These are phyloP conservation scores for Cadophora sp. DNA, from an alignment of 2,329 filamentous ascomycete species.

Conservation along the genomic window DNA sequence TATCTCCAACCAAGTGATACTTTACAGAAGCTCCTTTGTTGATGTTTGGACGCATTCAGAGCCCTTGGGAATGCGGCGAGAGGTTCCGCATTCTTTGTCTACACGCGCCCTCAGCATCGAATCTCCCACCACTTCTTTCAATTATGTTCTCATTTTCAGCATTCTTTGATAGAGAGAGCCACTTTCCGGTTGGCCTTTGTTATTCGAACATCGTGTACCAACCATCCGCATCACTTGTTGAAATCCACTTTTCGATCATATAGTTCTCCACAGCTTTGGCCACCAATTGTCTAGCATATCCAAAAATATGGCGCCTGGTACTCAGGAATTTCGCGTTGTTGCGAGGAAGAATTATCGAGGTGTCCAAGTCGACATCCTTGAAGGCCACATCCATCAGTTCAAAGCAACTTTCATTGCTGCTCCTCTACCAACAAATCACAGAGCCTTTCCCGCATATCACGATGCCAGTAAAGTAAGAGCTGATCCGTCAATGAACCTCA, in stretches of 20 bases:
- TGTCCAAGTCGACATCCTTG: background rate
- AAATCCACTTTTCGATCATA: background rate
- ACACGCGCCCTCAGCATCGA: too few species aligned
- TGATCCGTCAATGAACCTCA: background rate
- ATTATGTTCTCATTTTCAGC: too few species aligned
- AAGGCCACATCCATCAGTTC: conserved; percentile 3
- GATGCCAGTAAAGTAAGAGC: background rate
- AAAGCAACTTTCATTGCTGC: background rate
- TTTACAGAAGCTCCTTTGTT: too few species aligned
- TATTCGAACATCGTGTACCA: too few species aligned
- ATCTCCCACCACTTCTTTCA: too few species aligned
- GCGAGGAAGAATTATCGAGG: background rate
- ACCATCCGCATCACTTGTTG: background rate
- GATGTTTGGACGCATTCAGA: too few species aligned
- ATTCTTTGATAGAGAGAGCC: too few species aligned
- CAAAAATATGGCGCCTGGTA: background rate
- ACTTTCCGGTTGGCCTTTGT: too few species aligned
- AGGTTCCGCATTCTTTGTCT: too few species aligned
- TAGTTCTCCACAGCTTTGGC: background rate
- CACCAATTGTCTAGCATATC: background rate
- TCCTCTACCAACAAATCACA: background rate
- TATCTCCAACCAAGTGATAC: too few species aligned
- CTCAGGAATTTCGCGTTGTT: background rate
- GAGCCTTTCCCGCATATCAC: background rate
- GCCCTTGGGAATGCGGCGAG: too few species aligned